Conservation (phyloP, 1,284 basidiomycete species). For the Rhodotorula mucilaginosa region DNA sequence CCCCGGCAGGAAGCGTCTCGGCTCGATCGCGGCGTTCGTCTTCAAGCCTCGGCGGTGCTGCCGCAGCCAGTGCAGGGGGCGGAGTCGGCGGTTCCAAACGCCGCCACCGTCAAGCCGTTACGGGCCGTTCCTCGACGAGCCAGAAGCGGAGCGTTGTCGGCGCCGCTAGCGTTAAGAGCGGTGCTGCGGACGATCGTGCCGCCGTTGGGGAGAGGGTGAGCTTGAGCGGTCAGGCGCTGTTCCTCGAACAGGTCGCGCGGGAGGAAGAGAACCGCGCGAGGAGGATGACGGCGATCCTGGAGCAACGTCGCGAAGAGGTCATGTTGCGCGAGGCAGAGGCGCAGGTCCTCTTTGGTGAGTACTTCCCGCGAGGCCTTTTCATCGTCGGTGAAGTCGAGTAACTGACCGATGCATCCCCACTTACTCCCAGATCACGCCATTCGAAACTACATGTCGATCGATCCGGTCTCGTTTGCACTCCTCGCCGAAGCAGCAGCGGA, state of each 20-base stretch:
- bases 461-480: slow-evolving; percentile 4
- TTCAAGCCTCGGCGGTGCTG: not conserved
- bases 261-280: slow-evolving; percentile 10
- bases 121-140: not conserved
- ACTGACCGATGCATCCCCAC: not conserved
- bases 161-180: too few species aligned
- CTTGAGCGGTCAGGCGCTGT: not conserved
- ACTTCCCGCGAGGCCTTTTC: not conserved
- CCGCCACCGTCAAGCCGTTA: slow-evolving; percentile 13
- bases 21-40: not conserved
- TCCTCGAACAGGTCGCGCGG: not conserved
- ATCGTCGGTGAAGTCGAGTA: too few species aligned
- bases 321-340: not conserved
- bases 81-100: slow-evolving; percentile 3
- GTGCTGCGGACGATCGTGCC: not conserved
- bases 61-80: not conserved
- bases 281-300: slow-evolving; percentile 7
- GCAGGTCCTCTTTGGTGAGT: slow-evolving; percentile 13
- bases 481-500: not conserved
- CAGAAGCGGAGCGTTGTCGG: slow-evolving; percentile 9
- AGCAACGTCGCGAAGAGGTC: slow-evolving; percentile 4
- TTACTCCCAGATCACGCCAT: slow-evolving; percentile 3
- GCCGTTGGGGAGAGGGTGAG: not conserved
- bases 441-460: slow-evolving; percentile 16
- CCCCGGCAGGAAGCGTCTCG: not conserved